These are phyloP conservation scores for Eucommia ulmoides DNA, from an alignment of 257 asterid genomes.

Conservation along the genomic window DNA sequence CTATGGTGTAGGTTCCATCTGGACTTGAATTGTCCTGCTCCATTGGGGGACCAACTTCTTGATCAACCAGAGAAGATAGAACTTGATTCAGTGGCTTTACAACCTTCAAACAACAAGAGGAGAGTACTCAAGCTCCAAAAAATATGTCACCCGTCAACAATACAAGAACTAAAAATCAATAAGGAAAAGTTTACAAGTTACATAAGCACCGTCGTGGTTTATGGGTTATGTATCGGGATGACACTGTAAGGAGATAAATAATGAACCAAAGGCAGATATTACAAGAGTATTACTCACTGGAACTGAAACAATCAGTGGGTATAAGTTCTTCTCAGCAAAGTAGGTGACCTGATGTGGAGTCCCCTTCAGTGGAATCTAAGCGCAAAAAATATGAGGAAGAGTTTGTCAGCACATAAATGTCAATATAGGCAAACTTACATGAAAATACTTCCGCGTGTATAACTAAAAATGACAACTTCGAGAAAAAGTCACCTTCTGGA, in stretches of 20 bases:
- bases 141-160: background rate
- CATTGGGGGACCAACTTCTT: constrained; percentile 78
- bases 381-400: background rate
- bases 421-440: too few relatives aligned
- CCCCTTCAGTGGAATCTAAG: constrained; percentile 69
- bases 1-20: constrained; percentile 83
- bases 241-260: constrained; percentile 6
- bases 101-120: too few relatives aligned
- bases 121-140: background rate
- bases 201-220: too few relatives aligned
- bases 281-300: constrained; percentile 50
- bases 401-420: too few relatives aligned
- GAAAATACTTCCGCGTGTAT: constrained; percentile 4
- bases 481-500: constrained; percentile 53
- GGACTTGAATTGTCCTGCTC: constrained; percentile 56
- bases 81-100: constrained; percentile 86
- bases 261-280: background rate
- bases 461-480: constrained; percentile 6
- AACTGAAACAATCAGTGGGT: constrained; percentile 81
- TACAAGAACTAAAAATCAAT: too few relatives aligned
- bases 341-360: constrained; percentile 97
- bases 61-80: constrained; percentile 81
- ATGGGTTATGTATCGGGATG: too few relatives aligned
- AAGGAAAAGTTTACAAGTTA: too few relatives aligned
- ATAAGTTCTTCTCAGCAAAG: constrained; percentile 87